These are phyloP conservation scores for Colletotrichum sp. DNA, from an alignment of 2,329 filamentous ascomycete genomes.

Conservation along the genomic window DNA sequence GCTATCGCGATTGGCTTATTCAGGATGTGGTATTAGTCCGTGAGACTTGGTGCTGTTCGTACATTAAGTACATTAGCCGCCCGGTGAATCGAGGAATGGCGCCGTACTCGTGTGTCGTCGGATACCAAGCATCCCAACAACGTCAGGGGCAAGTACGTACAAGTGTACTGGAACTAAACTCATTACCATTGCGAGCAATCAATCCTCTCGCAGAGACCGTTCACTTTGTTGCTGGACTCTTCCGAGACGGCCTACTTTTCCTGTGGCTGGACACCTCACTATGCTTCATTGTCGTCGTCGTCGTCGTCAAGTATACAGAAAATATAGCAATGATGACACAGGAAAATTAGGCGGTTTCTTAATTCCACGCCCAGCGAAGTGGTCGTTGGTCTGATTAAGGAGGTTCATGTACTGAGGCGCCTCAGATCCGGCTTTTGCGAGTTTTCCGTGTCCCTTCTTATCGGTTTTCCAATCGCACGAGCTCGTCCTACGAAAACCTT, in stretches of 20 bases:
- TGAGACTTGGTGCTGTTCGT: neutral
- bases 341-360: no score
- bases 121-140: neutral
- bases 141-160: neutral
- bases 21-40: neutral
- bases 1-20: fast-evolving
- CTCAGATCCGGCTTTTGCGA: no score
- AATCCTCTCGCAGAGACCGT: neutral
- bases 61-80: neutral
- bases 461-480: no score
- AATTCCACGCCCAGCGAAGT: no score
- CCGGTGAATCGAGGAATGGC: neutral
- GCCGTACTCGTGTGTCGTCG: neutral
- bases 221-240: neutral
- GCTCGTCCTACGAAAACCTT: no score
- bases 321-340: no score
- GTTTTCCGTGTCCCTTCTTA: no score
- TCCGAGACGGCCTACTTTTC: neutral
- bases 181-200: neutral
- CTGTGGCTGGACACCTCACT: no score
- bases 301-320: no score
- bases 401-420: no score
- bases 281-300: fast-evolving
- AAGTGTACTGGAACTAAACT: neutral
- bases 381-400: no score